Percentiles rank a stretch among this genome's conserved stretches.
phyloP scores from a whole-genome alignment of 306 rosid species.

The Acacia acuminata region DNA sequence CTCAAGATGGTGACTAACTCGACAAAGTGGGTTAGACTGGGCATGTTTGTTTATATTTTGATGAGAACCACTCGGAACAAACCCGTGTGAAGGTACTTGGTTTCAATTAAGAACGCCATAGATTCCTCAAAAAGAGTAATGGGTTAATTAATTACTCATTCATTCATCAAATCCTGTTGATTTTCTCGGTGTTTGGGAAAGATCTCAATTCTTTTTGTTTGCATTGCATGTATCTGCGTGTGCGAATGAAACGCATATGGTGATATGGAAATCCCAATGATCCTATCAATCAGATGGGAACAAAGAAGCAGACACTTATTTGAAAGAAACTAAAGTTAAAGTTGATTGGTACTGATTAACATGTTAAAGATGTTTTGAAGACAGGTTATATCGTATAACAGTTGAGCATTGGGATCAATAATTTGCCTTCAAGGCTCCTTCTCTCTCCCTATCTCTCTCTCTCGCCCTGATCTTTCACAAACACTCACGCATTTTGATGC shows the following conservation, averaged over 20 bases:
- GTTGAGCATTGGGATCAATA: not conserved
- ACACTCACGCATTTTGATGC: not conserved
- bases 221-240: slow-evolving; percentile 14
- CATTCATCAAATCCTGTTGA: not conserved
- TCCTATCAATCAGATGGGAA: slow-evolving; percentile 8
- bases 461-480: not conserved
- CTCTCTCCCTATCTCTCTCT: not conserved
- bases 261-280: slow-evolving; percentile 16
- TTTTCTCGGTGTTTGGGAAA: not conserved
- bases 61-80: slow-evolving; percentile 29
- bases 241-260: slow-evolving; percentile 38
- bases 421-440: not conserved
- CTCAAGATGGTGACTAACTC: slow-evolving; percentile 60
- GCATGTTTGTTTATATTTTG: slow-evolving; percentile 3
- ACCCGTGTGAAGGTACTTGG: slow-evolving; percentile 15
- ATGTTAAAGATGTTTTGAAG: not conserved
- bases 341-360: not conserved
- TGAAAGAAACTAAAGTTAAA: slow-evolving; percentile 20
- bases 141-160: slow-evolving; percentile 5
- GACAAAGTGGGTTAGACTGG: slow-evolving; percentile 37
- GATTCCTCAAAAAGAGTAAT: slow-evolving; percentile 28
- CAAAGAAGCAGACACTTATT: slow-evolving; percentile 7
- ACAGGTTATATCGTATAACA: not conserved
- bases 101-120: slow-evolving; percentile 6
- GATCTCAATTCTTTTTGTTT: slow-evolving; percentile 8